Conservation (phyloP, 2,329 filamentous ascomycete species). For the Phialemonium atrogriseum region DNA sequence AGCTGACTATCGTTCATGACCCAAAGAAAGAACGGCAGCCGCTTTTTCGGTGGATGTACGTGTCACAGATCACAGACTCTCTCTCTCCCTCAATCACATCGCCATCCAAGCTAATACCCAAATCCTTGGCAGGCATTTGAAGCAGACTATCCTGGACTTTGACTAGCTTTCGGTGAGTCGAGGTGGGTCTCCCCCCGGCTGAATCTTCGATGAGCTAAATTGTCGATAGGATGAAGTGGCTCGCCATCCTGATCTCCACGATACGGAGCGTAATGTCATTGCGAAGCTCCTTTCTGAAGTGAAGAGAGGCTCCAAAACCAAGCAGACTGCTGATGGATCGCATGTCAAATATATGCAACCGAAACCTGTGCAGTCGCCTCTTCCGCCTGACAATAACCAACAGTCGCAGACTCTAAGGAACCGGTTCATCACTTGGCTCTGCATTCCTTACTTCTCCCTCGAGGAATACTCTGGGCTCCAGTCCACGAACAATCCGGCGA, state of each 20-base stretch:
- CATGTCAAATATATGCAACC: constrained; percentile 35
- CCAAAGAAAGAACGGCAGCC: constrained; percentile 1
- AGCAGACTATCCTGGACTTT: constrained; percentile 1
- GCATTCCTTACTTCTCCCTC: constrained; percentile 38
- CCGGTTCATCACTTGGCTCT: constrained; percentile 29
- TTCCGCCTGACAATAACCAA: constrained; percentile 15
- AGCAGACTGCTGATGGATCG: constrained; percentile 26
- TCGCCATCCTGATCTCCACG: not conserved
- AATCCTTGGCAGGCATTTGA: not conserved
- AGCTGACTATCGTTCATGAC: constrained; percentile 1
- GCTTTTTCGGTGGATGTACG: constrained; percentile 2
- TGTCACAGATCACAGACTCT: too few species aligned
- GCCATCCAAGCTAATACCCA: too few species aligned
- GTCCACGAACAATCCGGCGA: constrained; percentile 18
- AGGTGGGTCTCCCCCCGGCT: too few species aligned
- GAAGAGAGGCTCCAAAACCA: constrained; percentile 25
- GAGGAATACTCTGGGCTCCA: constrained; percentile 32
- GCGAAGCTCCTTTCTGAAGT: constrained; percentile 12
- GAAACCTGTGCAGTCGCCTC: constrained; percentile 24
- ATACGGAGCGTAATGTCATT: constrained; percentile 1
- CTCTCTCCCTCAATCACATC: too few species aligned
- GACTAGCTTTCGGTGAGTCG: constrained; percentile 1
- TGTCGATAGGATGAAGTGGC: constrained; percentile 1
- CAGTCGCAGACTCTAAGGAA: constrained; percentile 9
- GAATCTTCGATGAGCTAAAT: too few species aligned